phyloP scores from a whole-genome alignment of 2,329 filamentous ascomycete species.

The Grosmannia penicillata region DNA sequence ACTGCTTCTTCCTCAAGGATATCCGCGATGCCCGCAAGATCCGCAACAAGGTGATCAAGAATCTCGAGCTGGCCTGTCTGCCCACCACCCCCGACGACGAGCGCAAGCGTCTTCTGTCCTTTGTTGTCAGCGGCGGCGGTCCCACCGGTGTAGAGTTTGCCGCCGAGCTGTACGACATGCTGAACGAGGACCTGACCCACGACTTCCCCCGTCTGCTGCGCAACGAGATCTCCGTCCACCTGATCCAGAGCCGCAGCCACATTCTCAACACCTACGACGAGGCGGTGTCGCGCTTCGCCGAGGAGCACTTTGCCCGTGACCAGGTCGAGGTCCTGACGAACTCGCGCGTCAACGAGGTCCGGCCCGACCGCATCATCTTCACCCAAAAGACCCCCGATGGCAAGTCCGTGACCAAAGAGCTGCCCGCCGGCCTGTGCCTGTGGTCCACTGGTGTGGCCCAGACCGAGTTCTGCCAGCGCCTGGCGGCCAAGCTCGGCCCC shows the following conservation, averaged over 20 bases:
- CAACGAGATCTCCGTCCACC: slow-evolving; percentile 93
- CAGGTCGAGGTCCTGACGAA: slow-evolving; percentile 87
- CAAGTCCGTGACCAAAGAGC: slow-evolving; percentile 68
- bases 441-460: slow-evolving; percentile 96
- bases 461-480: slow-evolving; percentile 59
- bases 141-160: slow-evolving; percentile 97
- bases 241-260: slow-evolving; percentile 88
- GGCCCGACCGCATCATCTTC: slow-evolving; percentile 72
- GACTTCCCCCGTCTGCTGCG: slow-evolving; percentile 82
- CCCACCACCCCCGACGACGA: slow-evolving; percentile 85
- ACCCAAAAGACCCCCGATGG: slow-evolving; percentile 60
- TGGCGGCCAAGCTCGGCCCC: slow-evolving; percentile 58
- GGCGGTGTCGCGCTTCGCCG: slow-evolving; percentile 79
- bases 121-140: slow-evolving; percentile 89
- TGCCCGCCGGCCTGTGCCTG: slow-evolving; percentile 89
- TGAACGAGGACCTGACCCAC: slow-evolving; percentile 80
- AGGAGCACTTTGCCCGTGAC: slow-evolving; percentile 80
- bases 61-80: slow-evolving; percentile 82
- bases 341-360: slow-evolving; percentile 81
- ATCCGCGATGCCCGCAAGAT: slow-evolving; percentile 85
- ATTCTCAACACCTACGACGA: slow-evolving; percentile 99
- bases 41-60: slow-evolving; percentile 74
- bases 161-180: slow-evolving; percentile 85
- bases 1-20: slow-evolving; percentile 91
- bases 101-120: slow-evolving; percentile 73